Conservation (phyloP, 2,329 filamentous ascomycete genomes). For the Dendrostoma leiphaemia region DNA sequence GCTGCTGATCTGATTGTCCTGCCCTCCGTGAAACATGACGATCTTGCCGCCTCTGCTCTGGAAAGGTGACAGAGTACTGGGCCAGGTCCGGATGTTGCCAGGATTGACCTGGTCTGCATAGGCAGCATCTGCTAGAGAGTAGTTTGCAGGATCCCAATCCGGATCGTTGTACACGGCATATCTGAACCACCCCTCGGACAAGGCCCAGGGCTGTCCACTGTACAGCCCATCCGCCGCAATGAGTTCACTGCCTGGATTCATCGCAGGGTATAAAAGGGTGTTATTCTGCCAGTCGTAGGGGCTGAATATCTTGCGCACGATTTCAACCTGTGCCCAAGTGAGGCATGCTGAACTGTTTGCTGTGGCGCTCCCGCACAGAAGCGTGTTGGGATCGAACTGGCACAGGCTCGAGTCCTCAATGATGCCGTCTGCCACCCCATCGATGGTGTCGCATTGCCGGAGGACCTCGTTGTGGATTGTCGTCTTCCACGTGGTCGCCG, state of each 20-base stretch:
- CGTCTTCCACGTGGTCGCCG: slow-evolving; percentile 35
- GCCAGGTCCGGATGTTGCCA: slow-evolving; percentile 22
- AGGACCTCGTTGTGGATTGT: slow-evolving; percentile 32
- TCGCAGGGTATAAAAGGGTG: slow-evolving; percentile 32
- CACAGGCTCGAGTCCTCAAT: slow-evolving; percentile 21
- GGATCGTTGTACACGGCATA: slow-evolving; percentile 43
- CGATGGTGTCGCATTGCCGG: slow-evolving; percentile 24
- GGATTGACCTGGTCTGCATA: slow-evolving; percentile 21
- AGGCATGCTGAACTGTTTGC: slow-evolving; percentile 26
- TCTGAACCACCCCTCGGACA: slow-evolving; percentile 45
- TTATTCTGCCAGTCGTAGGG: slow-evolving; percentile 22
- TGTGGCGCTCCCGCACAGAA: slow-evolving; percentile 11
- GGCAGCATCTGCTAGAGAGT: slow-evolving; percentile 36
- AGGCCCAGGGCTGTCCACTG: slow-evolving; percentile 37
- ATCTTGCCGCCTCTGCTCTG: slow-evolving; percentile 40
- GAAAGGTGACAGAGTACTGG: slow-evolving; percentile 36
- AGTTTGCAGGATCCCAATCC: slow-evolving; percentile 36
- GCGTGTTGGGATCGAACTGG: slow-evolving; percentile 10
- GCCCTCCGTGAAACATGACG: slow-evolving; percentile 43
- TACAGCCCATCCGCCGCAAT: slow-evolving; percentile 34
- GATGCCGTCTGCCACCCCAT: slow-evolving; percentile 21
- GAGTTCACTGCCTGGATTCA: slow-evolving; percentile 46
- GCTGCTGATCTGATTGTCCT: slow-evolving; percentile 41
- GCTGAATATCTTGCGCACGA: slow-evolving; percentile 23
- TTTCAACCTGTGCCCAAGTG: slow-evolving; percentile 15